Base-by-base conservation (phyloP, 23 red algal genomes). In the Gracilaria vermiculophylla region DNA sequence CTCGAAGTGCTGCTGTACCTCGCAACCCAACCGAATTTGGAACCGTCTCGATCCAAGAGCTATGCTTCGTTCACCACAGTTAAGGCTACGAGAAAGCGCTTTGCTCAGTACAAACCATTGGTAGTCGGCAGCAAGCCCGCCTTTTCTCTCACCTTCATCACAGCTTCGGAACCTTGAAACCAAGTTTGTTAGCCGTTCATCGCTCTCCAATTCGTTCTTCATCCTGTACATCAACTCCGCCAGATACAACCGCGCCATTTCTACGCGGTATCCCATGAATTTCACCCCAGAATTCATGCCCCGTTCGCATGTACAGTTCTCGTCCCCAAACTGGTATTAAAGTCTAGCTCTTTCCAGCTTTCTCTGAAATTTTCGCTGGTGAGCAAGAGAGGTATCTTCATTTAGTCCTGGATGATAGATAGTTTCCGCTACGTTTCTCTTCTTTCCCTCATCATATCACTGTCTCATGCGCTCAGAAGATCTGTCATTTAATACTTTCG, bases 231-330 rank as follows among this genome's bases (percentile, higher is more conserved):
- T 17, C 61, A 21, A 66, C 8, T 33, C 12, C 28, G 61, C 61
- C 8, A 66, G 61, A 9, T 37, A 37, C 16, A 29, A 66, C 5
- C 61, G 28, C 13, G 35, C 61, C 31, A 17, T 13, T 21, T 66
- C 61, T 29, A 66, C 35, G 31, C 34, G 28, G 61, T 66, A 66
- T 13, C 61, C 61, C 61, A 66, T 66, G 61, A 66, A 66, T 66
- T 21, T 66, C 61, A 66, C 35, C 3, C 61, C 61, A 37, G 35
- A 66, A 29, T 66, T 66, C 34, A 66, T 37, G 21, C 61, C 61
- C 61, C 61, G 35, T 9, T 66, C 12, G 27, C 61, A 66, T 14
- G 14, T 33, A 17, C 61, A 66, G 3, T 66, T 37, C 34, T 66
- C 61, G 16, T 66, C 61, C 12, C 61, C 61, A 66, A 66, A 66